These are phyloP conservation scores for Penicillium parvum DNA, from an alignment of 495 filamentous ascomycete species.

Conservation along the genomic window DNA sequence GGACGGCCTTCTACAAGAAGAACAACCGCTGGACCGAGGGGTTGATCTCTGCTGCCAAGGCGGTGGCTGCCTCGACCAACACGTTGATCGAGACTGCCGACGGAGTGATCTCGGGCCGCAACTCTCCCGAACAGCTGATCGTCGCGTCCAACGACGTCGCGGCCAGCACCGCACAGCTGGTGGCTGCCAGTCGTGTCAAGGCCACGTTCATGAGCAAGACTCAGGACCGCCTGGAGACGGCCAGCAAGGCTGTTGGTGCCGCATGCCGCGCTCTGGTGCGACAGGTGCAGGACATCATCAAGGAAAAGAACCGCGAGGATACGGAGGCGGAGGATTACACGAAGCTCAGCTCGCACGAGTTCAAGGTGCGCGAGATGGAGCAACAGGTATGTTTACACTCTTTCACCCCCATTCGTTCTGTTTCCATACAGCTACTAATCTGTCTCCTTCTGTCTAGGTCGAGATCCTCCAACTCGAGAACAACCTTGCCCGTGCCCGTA, in stretches of 20 bases:
- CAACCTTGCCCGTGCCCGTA: conserved; percentile 69
- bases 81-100: conserved; percentile 96
- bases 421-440: conserved; percentile 13
- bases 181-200: conserved; percentile 93
- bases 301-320: conserved; percentile 74
- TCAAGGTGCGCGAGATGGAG: conserved; percentile 99
- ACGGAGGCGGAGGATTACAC: conserved; percentile 76
- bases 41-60: conserved; percentile 93
- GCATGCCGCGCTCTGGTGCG: conserved; percentile 84
- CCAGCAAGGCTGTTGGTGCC: conserved; percentile 86
- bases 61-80: conserved; percentile 87
- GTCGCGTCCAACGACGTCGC: conserved; percentile 97
- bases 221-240: conserved; percentile 84
- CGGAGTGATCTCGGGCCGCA: conserved; percentile 85
- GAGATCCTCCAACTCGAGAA: conserved; percentile 97
- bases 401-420: conserved; percentile 9
- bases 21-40: conserved; percentile 98
- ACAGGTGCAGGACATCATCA: conserved; percentile 92
- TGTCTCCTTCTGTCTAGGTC: conserved; percentile 55
- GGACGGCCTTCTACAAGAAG: conserved; percentile 99
- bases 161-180: conserved; percentile 91
- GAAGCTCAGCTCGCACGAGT: conserved; percentile 85
- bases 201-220: conserved; percentile 96
- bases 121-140: conserved; percentile 93
- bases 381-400: conserved; percentile 73